Evolutionary conservation across 352 stramenopile species (phyloP).

Genomic region (Pythium volutum): DNA sequence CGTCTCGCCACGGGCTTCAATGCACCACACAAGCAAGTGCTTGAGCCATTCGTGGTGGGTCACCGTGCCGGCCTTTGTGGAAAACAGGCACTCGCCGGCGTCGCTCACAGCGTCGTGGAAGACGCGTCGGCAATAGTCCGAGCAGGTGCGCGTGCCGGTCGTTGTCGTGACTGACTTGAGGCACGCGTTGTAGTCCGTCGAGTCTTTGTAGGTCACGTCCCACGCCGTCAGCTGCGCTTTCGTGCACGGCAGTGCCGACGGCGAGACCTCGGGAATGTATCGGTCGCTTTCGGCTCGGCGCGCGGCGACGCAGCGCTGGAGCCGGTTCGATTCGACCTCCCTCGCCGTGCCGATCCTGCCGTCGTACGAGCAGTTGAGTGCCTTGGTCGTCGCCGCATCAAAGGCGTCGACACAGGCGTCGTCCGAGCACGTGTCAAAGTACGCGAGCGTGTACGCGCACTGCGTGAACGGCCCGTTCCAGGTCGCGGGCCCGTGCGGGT

Average conservation of each 20-base stretch:
- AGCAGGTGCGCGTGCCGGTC: neutral
- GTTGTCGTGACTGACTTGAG: conserved; percentile 1
- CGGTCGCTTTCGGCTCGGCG: conserved; percentile 4
- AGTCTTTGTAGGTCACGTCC: conserved; percentile 8
- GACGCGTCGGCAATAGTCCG: conserved; percentile 10
- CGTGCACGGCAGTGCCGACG: conserved; percentile 8
- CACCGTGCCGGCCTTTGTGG: conserved; percentile 6
- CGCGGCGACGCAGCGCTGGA: conserved; percentile 6
- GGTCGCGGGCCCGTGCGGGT: conserved; percentile 5
- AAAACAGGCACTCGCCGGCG: conserved; percentile 18
- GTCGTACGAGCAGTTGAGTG: conserved; percentile 22
- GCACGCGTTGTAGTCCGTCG: conserved; percentile 10
- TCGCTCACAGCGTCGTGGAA: conserved; percentile 16
- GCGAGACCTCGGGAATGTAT: conserved; percentile 1
- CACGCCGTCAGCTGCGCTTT: conserved; percentile 9
- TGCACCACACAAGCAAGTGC: conserved; percentile 20
- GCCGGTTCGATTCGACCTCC: conserved; percentile 14
- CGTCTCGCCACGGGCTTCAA: conserved; percentile 8
- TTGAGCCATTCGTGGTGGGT: conserved; percentile 25
- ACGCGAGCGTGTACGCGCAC: conserved; percentile 16
- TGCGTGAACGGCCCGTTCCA: conserved; percentile 16
- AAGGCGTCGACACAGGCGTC: conserved; percentile 16
- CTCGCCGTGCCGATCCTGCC: conserved; percentile 13
- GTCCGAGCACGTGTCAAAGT: conserved; percentile 20
- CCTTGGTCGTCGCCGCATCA: neutral